Conservation (phyloP, 2,329 filamentous ascomycete genomes). For the Neonectria sp. region DNA sequence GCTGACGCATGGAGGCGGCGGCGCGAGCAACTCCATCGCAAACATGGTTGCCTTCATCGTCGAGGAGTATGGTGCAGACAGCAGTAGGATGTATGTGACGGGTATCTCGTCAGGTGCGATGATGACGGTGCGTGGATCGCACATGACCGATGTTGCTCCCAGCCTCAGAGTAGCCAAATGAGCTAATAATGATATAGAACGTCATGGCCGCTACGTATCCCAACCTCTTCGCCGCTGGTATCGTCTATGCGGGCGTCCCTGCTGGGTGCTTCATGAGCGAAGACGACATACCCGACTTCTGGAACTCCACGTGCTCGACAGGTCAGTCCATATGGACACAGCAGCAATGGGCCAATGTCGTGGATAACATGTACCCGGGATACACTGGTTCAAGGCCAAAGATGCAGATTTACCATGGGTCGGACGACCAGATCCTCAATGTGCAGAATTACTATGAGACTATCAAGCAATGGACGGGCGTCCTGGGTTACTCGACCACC, state of each 20-base stretch:
- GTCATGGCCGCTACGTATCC: slow-evolving; percentile 70
- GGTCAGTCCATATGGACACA: slow-evolving; percentile 62
- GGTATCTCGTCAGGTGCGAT: slow-evolving; percentile 48
- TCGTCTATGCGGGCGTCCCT: slow-evolving; percentile 67
- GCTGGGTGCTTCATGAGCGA: slow-evolving; percentile 67
- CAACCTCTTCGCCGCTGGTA: slow-evolving; percentile 66
- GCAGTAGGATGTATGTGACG: slow-evolving; percentile 63
- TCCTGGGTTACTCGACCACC: slow-evolving; percentile 59
- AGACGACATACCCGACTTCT: slow-evolving; percentile 60
- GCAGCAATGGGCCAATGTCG: slow-evolving; percentile 58
- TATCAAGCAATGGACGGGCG: slow-evolving; percentile 70
- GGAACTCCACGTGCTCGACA: slow-evolving; percentile 69
- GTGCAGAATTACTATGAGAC: slow-evolving; percentile 71
- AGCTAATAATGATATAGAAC: slow-evolving; percentile 49
- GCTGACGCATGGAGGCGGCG: slow-evolving; percentile 66
- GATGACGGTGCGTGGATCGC: slow-evolving; percentile 37
- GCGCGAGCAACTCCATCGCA: slow-evolving; percentile 65
- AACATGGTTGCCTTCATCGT: slow-evolving; percentile 69
- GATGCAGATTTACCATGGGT: slow-evolving; percentile 74
- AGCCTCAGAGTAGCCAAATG: no score
- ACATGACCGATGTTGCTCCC: not conserved
- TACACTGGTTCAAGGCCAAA: slow-evolving; percentile 65
- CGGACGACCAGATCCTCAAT: slow-evolving; percentile 63
- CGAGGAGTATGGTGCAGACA: slow-evolving; percentile 63
- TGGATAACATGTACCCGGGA: slow-evolving; percentile 64